Base-by-base conservation (phyloP, 176 grass and related monocot genomes). In the Themeda triandra region DNA sequence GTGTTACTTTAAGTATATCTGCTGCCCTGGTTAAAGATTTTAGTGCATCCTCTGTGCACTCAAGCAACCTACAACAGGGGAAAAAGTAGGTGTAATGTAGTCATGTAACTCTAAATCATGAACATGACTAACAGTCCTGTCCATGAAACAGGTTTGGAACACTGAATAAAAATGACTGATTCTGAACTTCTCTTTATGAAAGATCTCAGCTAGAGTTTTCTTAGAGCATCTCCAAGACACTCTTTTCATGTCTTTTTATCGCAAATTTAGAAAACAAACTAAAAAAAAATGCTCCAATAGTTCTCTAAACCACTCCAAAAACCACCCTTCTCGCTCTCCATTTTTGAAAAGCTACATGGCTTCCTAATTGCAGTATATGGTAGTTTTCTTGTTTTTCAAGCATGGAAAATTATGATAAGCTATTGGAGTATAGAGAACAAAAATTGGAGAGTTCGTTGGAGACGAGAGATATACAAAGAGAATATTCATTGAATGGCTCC, bases 1-100 rank as follows among this genome's bases (percentile, higher is more conserved):
- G 96, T 58, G 96, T 98, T 83, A 98, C 87, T 80, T 78, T 79
- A 53, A 98, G 96, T 78, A 95, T 88, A 80, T 93, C 93, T 66
- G 78, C 53, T 65, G 96, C 93, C 86, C 77, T 95, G 8, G 80
- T 89, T 80, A 93, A 92, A 70, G 87, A 93, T 87, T 82, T 83
- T 19, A 98, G 62, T 84, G 96, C 87, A 28, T 98, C 92, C 39
- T 95, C 91, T 12, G 93, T 93, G 80, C 74, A 82, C 63, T 92
- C 91, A 23, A 95, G 87, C 66, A 93, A 74, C 91, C 91, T 98
- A 83, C 63, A 83, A 68, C 29, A 19, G 29, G 73, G 71, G 58
- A 63, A 72, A 70, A 48, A 15, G 9, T 17, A 73, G 4, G 7
- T 74, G 25, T 48, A 74, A 40, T 71, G 32, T 59, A 39, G 59